Evolutionary conservation across 148 eudicot species (phyloP).

Genomic region (Bassia scoparia): DNA sequence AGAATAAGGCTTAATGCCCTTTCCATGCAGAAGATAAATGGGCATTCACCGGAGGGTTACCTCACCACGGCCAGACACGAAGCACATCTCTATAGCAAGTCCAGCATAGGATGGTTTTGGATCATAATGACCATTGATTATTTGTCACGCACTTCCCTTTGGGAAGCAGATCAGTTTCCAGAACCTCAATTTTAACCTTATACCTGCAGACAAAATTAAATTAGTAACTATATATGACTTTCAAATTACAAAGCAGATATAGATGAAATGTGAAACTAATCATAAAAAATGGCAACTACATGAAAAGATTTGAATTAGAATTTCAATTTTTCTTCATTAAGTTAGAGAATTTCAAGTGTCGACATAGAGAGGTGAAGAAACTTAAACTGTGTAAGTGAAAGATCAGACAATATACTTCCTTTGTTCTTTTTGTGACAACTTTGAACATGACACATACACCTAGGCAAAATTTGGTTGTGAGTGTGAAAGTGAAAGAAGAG

Average conservation of each 20-base stretch:
- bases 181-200: constrained; percentile 52
- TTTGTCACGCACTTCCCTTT: constrained; percentile 67
- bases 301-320: background rate
- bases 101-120: background rate
- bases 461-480: too few relatives aligned
- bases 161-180: constrained; percentile 77
- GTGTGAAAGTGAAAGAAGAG: too few relatives aligned
- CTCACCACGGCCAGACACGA: background rate
- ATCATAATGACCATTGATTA: constrained; percentile 13
- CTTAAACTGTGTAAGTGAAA: too few relatives aligned
- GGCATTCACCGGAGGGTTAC: background rate
- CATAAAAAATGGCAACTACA: background rate
- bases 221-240: background rate
- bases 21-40: background rate
- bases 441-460: too few relatives aligned
- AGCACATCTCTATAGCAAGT: background rate
- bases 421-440: too few relatives aligned
- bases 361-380: too few relatives aligned
- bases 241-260: background rate
- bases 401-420: too few relatives aligned
- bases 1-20: background rate
- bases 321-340: too few relatives aligned
- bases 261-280: background rate
- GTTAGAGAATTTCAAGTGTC: too few relatives aligned
- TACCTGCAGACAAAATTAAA: constrained; percentile 40